Evolutionary conservation across 2,329 filamentous ascomycete genomes (phyloP), one percentile per base, ranked within the genome.

Genomic region (Aurifilum marmelostoma): DNA sequence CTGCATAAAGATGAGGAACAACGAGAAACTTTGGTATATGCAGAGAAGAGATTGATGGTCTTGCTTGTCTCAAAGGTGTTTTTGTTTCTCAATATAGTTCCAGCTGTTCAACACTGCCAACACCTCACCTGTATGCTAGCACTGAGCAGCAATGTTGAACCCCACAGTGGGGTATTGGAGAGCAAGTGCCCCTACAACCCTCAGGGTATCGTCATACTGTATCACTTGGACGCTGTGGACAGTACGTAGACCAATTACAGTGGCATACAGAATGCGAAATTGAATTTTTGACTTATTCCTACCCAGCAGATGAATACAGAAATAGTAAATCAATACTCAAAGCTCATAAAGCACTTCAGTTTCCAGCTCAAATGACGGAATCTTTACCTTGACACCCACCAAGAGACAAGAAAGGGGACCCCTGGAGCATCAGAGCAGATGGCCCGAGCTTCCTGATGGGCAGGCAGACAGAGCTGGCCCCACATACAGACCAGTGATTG

Each of bases 101-200:
- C 43, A 47, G 56, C 14, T 37, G 18, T 47, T 54, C 41, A 29
- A 29, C 14, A 8, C 18, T 29, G 16, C 54, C 12, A 14, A 34
- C 34, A 32, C 54, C 21, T 4, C 34, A 32, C 54, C 21, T 4
- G 24, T 3, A 5, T 18, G 27, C 27, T 29, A 59, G 32, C 7
- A 2, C 56, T n/a, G 32, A 37, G 32, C 18, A 59, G 56, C 56
- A 14, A 21, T 56, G 32, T 59, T 37, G 60, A 47, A 63, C 61
- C 61, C 61, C 61, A 63, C 61, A 63, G 61, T 47, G 61, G 61
- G 61, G 61, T 41, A 14, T 14, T 16, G 59, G 34, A 32, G 16
- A 32, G 58, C 56, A 21, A 7, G 14, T 34, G 58, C 18, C 32
- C 39, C 29, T 21, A 8, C 8, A 8, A 8, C 34, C 4, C 34